Evolutionary conservation across 805 yeast genomes (phyloP), one percentile per base, ranked within the genome.

Genomic region (Sugiyamaella chiloensis): DNA sequence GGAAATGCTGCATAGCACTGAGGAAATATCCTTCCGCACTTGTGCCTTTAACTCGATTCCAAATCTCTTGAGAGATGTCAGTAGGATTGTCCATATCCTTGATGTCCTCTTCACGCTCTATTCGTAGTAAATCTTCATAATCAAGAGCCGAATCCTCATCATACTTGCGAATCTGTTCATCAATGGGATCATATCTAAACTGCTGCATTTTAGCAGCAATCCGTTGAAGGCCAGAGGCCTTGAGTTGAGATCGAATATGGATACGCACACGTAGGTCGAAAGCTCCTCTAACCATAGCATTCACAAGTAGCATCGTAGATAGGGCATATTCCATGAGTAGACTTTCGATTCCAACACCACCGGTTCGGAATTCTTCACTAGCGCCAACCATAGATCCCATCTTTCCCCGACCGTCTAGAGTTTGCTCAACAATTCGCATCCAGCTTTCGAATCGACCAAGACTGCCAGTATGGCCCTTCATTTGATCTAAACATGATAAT

Each of bases 321-420:
- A 83, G 66, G 12, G 85, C 75, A 63, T 86, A 90, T 48, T 89
- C 96, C 51, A 76, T 67, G 21, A 87, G 67, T 47, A 81, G 78
- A 46, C 74, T 74, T 59, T 86, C 91, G 21, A 80, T 75, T 20
- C 66, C 66, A 8, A 63, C 57, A 0, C 80, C 78, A 2, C 72
- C 69, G 5, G 75, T 64, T 50, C 80, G 81, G 46, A 80, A 75
- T 55, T 91, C 97, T 7, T 84, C 93, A 50, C 87, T 83, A 0
- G 96, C 96, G 1, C 97, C 97, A 6, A 91, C 98, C 58, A 84
- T 65, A 0, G 96, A 87, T 8, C 96, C 96, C 76, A 86, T 74
- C 58, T 81, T 84, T 5, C 98, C 98, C 56, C 90, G 76, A 2
- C 96, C 96, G 48, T 81, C 87, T 37, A 88, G 58, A 0, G 90